Evolutionary conservation across 352 stramenopile species (phyloP), one percentile per base, ranked within the genome.

Genomic region (Phytophthora aleatoria): DNA sequence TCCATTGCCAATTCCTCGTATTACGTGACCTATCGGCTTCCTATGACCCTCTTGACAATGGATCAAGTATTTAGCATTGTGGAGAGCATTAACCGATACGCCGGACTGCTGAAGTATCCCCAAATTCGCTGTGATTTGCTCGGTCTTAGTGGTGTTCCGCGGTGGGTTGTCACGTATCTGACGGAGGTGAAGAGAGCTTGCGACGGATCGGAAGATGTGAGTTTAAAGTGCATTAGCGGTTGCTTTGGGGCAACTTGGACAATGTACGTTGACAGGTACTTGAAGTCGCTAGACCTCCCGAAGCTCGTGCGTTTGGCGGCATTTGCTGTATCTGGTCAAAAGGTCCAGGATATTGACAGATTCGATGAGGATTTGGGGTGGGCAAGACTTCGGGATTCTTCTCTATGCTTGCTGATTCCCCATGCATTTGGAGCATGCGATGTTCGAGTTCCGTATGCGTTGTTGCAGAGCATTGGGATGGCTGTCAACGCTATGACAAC

Each of bases 341-440:
- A 1, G 24, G 0, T 47, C 24, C 0, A 16, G 9, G 2, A 6
- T 0, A 1, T 30, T 50, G 39, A 6, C 3, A 4, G 13, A 15
- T 52, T 77, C 20, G 50, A 68, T 66, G 48, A 8, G 39, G 27
- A 51, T 11, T 42, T 57, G 3, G 69, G 61, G 39, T 76, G 69
- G 59, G 60, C 57, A 57, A 55, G 20, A 49, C 62, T 77, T 61
- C 59, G 36, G n/a, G 66, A 72, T 66, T 38, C 33, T 66, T 77
- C 36, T 61, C 44, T 69, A 44, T 76, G 57, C 20, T 66, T 76
- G 57, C 63, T 76, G 42, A 71, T 41, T 41, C 50, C 55, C 33
- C 47, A 65, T 64, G 47, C 3, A 26, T 16, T 10, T 28, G 4
- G 11, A 9, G 5, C 28, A 8, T 11, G 53, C 31, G 9, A 12